Conservation (phyloP, 192 early-diverging fungal species). For the Backusella liffmaniae region DNA sequence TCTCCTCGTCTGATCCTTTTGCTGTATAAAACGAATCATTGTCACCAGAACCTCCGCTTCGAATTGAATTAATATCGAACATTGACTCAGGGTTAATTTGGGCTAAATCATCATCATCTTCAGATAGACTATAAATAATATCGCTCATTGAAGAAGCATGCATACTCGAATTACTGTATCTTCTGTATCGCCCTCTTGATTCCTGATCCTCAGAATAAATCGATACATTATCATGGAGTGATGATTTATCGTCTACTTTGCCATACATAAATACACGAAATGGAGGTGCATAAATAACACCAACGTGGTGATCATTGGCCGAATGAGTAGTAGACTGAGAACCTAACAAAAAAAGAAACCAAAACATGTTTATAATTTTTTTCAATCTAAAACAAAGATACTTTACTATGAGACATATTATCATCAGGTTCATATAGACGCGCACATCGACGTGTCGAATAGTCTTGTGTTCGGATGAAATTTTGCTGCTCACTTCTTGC, state of each 20-base stretch:
- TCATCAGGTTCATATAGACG: conserved; percentile 53
- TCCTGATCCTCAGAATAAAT: neutral
- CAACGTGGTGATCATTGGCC: conserved; percentile 42
- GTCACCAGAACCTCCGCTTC: conserved; percentile 7
- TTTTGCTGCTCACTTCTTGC: conserved; percentile 51
- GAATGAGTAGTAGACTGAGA: conserved; percentile 22
- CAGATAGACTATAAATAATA: neutral
- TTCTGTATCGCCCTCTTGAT: neutral
- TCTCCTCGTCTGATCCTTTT: conserved; percentile 11
- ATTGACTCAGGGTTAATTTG: neutral
- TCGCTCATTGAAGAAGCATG: neutral
- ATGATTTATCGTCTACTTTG: conserved; percentile 11
- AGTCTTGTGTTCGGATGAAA: conserved; percentile 62
- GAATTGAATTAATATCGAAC: neutral
- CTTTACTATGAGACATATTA: conserved; percentile 9
- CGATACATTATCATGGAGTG: neutral
- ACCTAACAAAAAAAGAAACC: neutral
- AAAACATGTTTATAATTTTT: neutral
- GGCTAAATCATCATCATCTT: neutral
- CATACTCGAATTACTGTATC: neutral
- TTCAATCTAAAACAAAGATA: neutral
- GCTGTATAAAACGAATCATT: conserved; percentile 27
- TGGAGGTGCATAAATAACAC: conserved; percentile 51
- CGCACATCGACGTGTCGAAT: conserved; percentile 55
- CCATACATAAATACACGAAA: conserved; percentile 43